phyloP scores from a whole-genome alignment of 768 basidiomycete species.

The Mycena capillaripes region DNA sequence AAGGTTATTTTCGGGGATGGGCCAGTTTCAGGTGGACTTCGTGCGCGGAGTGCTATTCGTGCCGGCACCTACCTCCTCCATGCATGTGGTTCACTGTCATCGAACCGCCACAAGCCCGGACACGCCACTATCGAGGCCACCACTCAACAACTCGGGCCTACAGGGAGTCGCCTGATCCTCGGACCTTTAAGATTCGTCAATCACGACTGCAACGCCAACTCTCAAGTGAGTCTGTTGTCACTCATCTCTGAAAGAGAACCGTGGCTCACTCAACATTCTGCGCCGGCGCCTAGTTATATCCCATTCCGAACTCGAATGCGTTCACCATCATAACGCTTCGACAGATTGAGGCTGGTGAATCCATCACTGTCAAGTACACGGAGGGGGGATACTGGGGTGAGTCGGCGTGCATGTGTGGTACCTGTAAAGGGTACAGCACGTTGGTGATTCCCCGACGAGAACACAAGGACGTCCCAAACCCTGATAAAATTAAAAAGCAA shows the following conservation, averaged over 20 bases:
- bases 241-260: not conserved
- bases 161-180: constrained; percentile 27
- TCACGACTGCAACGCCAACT: constrained; percentile 36
- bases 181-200: constrained; percentile 35
- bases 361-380: constrained; percentile 23
- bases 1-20: constrained; percentile 30
- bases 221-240: constrained; percentile 9
- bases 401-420: constrained; percentile 16
- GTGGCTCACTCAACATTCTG: not conserved
- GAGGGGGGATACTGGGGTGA: constrained; percentile 25
- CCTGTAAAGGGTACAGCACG: constrained; percentile 19
- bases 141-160: constrained; percentile 27
- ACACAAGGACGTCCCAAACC: not conserved
- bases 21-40: constrained; percentile 25
- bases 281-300: constrained; percentile 18
- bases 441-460: constrained; percentile 6
- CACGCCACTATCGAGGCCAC: constrained; percentile 28
- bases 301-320: constrained; percentile 27
- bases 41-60: constrained; percentile 20
- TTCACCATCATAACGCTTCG: constrained; percentile 25
- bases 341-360: constrained; percentile 21
- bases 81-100: constrained; percentile 31
- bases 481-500: constrained; percentile 23
- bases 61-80: constrained; percentile 25
- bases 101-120: constrained; percentile 15